Base-by-base conservation (phyloP, 305 asterid species). In the Salvia sclarea region DNA sequence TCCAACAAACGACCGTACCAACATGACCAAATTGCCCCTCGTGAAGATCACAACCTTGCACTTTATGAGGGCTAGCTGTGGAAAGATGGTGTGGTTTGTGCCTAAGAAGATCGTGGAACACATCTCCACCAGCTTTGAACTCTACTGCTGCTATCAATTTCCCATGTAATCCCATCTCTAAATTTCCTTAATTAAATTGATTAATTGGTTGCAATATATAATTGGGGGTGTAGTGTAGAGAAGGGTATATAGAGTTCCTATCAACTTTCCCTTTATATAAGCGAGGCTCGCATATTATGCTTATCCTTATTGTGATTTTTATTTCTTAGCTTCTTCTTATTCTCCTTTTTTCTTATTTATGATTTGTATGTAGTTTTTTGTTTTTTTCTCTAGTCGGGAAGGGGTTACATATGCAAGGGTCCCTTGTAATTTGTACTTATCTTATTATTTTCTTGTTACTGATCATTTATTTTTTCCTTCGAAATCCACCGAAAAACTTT, bases 91-190 rank as follows among this genome's bases (percentile, higher is more conserved):
- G 13, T 25, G 61, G 61, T 0, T 30, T 55, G 22, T 57, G 24
- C 25, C 28, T 31, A 9, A 57, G 4, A 0, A 57, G 44, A 14
- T 57, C 44, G 9, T 57, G 63, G 3, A 57, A 57, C 25, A 57
- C 63, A 57, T 57, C 63, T 57, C 63, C 63, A 16, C 63, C 45
- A 16, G 45, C 63, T 57, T 57, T 57, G 45, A n/a, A 57, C 9
- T 57, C 45, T 31, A 57, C 33, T 31, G 44, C 45, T 31, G 63
- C 44, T 31, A 57, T 7, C 28, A 31, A 14, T 18, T 57, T 33
- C 3, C 63, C 45, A 31, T 57, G 45, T 3, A 56, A 31, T 2
- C 40, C 41, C 22, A n/a, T 55, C n/a, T 28, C 22, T 0, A 11
- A 2, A 20, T 52, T n/a, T 11, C 58, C 8, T 1, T 50, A 50